Evolutionary conservation across 2,329 filamentous ascomycete genomes (phyloP).

Genomic region (Colletotrichum limetticola): DNA sequence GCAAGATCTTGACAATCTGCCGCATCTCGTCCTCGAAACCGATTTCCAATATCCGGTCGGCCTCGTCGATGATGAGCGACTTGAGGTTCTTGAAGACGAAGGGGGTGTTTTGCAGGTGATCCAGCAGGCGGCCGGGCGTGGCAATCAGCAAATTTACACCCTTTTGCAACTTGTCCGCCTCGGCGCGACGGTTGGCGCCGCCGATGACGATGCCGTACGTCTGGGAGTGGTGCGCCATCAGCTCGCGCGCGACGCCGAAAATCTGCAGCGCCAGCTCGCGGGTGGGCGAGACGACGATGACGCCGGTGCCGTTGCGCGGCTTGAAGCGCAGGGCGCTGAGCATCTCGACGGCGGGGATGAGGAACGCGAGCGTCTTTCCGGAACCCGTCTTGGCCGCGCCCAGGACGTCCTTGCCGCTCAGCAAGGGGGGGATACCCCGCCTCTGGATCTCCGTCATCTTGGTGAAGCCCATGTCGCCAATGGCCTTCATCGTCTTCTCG

Average conservation of each 20-base stretch:
- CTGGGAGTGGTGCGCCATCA: constrained; percentile 93
- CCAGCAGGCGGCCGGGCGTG: constrained; percentile 90
- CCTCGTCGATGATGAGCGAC: constrained; percentile 94
- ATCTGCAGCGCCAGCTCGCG: constrained; percentile 95
- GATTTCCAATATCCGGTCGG: constrained; percentile 94
- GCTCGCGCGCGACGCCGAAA: constrained; percentile 91
- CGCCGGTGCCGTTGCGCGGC: constrained; percentile 91
- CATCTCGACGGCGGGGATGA: constrained; percentile 96
- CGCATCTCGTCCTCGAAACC: constrained; percentile 99
- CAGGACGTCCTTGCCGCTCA: constrained; percentile 91
- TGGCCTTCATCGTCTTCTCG: constrained; percentile 88
- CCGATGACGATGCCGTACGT: constrained; percentile 97
- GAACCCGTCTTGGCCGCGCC: constrained; percentile 96
- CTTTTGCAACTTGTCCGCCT: constrained; percentile 93
- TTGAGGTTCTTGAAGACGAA: constrained; percentile 95
- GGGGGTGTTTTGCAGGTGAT: constrained; percentile 93
- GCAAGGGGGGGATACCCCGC: constrained; percentile 84
- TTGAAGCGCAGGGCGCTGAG: constrained; percentile 91
- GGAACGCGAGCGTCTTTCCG: constrained; percentile 94
- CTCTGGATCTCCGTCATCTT: constrained; percentile 97
- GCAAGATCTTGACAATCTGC: constrained; percentile 93
- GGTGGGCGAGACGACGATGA: constrained; percentile 92
- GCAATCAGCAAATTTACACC: constrained; percentile 95
- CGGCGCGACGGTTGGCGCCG: constrained; percentile 88
- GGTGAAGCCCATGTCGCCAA: constrained; percentile 90